phyloP scores from a whole-genome alignment of 2,329 filamentous ascomycete genomes.

The Ophiocordyceps sinensis region DNA sequence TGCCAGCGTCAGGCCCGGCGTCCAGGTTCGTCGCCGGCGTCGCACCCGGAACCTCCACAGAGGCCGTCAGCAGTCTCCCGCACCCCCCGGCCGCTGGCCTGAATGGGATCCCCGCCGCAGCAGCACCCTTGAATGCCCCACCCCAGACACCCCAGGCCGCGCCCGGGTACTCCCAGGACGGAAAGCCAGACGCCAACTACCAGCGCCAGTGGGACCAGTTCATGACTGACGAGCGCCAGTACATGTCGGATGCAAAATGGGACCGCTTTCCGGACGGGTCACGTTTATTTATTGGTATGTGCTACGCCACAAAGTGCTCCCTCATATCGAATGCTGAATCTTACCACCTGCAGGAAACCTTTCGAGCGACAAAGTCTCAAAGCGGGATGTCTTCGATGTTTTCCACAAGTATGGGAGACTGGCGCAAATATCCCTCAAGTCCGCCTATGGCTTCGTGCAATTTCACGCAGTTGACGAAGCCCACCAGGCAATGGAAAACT shows the following conservation, averaged over 20 bases:
- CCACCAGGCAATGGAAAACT: conserved; percentile 54
- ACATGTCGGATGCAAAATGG: conserved; percentile 68
- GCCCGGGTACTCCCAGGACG: conserved; percentile 13
- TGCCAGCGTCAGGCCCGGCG: conserved; percentile 17
- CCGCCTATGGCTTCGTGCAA: conserved; percentile 93
- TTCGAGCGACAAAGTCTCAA: conserved; percentile 83
- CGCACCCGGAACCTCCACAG: conserved; percentile 16
- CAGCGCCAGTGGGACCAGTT: conserved; percentile 61
- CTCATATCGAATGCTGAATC: conserved; percentile 6
- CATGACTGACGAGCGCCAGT: conserved; percentile 55
- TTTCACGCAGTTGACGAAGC: conserved; percentile 70
- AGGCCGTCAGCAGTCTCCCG: conserved; percentile 16
- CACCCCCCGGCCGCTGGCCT: conserved; percentile 11
- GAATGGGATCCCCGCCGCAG: conserved; percentile 8
- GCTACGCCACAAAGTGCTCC: conserved; percentile 9
- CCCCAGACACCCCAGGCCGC: conserved; percentile 15
- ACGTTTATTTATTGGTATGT: conserved; percentile 65
- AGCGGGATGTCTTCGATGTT: conserved; percentile 82
- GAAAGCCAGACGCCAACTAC: conserved; percentile 28
- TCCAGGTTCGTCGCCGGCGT: conserved; percentile 18
- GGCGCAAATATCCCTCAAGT: conserved; percentile 91
- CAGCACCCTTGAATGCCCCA: conserved; percentile 16
- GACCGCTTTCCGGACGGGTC: conserved; percentile 66
- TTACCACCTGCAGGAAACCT: conserved; percentile 53
- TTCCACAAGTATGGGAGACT: conserved; percentile 77